Base-by-base conservation (phyloP, 176 grass and related monocot genomes). In the Ensete glaucum region DNA sequence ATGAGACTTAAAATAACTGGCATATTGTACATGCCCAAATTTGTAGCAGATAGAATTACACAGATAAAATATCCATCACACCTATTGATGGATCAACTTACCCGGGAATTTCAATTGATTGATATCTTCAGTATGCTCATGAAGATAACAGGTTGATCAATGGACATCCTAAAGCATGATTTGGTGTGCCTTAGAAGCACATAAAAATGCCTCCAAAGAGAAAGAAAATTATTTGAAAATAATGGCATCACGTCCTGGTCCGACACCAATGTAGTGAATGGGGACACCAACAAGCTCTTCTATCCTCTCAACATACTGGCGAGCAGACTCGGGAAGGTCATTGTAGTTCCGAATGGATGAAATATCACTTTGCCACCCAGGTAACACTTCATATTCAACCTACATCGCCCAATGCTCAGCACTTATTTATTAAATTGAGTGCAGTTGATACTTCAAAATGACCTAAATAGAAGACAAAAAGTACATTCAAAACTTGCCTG, bases 211-310 rank as follows among this genome's bases (percentile, higher is more conserved):
- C 63, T 65, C 62, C 9, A 12, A 2, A 9, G 16, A 69, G 13
- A 14, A 1, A 50, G 67, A 70, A 78, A n/a, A 16, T 79, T 75
- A 98, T 85, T 93, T 98, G 77, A 85, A 91, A 84, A 98, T 94
- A 7, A 98, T 86, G 53, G 95, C 95, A 5, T 98, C 95, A 9
- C 90, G 95, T 16, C 88, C 86, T 15, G 95, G 90, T 77, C 88
- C 95, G 1, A 98, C 78, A 52, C 95, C 95, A 16, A 98, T 94
- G 71, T 87, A 94, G 65, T 98, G 90, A 20, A 98, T 73, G 20
- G 95, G 95, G 72, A 93, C 82, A 16, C 88, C 90, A 26, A 98
- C 84, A 63, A 94, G 20, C 67, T 98, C 90, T 76, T 98, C 95
- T 82, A 98, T 93, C 82, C 86, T 89, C 82, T 93, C 86, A 34